Evolutionary conservation across 306 rosid genomes (phyloP).

Genomic region (Cucurbita pepo): DNA sequence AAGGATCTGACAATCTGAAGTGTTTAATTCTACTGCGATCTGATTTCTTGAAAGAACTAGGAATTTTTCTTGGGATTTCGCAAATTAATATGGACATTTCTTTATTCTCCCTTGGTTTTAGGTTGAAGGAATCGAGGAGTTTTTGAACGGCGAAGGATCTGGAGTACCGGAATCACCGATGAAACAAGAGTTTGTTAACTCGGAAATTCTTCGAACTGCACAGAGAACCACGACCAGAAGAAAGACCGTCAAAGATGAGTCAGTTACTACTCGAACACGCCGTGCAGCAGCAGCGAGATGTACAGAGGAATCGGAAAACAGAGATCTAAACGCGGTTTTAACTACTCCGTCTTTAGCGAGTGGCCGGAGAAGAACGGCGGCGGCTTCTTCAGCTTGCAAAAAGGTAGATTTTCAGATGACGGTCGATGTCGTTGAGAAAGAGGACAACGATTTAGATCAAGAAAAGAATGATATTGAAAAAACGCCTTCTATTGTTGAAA

Average conservation of each 20-base stretch:
- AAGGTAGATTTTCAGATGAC: constrained; percentile 17
- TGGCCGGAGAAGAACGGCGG: constrained; percentile 15
- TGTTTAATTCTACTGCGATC: background rate
- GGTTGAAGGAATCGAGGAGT: constrained; percentile 80
- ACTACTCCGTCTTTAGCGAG: constrained; percentile 45
- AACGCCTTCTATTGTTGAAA: constrained; percentile 36
- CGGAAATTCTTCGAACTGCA: constrained; percentile 22
- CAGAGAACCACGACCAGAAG: constrained; percentile 32
- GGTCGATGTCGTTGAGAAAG: constrained; percentile 6
- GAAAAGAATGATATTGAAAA: constrained; percentile 14
- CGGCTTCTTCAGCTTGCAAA: constrained; percentile 15
- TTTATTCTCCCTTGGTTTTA: background rate
- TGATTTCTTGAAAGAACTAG: background rate
- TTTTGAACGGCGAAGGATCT: constrained; percentile 19
- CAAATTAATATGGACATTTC: background rate
- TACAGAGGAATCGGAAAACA: constrained; percentile 23
- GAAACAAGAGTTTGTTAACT: constrained; percentile 15
- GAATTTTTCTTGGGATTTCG: background rate
- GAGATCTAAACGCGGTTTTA: constrained; percentile 10
- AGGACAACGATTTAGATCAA: constrained; percentile 1
- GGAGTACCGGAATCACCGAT: constrained; percentile 12
- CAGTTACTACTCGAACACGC: constrained; percentile 12
- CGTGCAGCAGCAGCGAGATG: constrained; percentile 12
- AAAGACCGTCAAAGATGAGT: constrained; percentile 20
- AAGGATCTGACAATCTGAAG: background rate